These are phyloP conservation scores for Sphaerostilbella broomeana DNA, from an alignment of 2,329 filamentous ascomycete species.

Conservation along the genomic window DNA sequence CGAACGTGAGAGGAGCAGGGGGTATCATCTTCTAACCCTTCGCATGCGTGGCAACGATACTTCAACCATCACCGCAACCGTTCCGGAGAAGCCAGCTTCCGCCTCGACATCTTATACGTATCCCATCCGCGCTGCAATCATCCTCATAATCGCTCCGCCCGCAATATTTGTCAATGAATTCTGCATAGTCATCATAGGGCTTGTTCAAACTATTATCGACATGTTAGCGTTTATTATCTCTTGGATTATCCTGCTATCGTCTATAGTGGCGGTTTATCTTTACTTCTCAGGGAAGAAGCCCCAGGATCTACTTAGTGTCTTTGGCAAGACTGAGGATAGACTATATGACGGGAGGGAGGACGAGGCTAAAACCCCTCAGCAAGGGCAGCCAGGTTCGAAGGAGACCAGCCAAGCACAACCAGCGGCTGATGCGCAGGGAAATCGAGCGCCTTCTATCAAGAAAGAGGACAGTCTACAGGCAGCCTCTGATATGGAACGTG, in stretches of 20 bases:
- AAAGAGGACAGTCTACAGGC: no score
- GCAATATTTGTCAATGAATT: not conserved
- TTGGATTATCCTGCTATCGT: not conserved
- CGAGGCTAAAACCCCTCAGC: no score
- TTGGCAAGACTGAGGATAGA: not conserved
- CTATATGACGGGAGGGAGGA: not conserved
- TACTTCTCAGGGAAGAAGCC: not conserved
- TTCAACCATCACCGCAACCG: not conserved
- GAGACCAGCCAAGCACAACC: no score
- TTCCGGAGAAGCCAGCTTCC: not conserved
- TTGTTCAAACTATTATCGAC: not conserved
- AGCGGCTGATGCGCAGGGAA: no score
- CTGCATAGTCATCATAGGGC: not conserved
- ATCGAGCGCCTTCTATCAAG: no score
- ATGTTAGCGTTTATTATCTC: not conserved
- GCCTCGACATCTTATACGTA: constrained; percentile 1
- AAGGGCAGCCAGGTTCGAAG: no score
- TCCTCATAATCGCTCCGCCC: not conserved
- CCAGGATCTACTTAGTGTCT: not conserved
- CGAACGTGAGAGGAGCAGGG: no score
- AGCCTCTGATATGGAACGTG: no score
- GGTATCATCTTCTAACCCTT: not conserved
- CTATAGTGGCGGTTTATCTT: not conserved
- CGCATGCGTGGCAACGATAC: not conserved
- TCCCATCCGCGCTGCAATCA: not conserved